Conservation (phyloP, 2,329 filamentous ascomycete genomes). For the Fusarium sp. region DNA sequence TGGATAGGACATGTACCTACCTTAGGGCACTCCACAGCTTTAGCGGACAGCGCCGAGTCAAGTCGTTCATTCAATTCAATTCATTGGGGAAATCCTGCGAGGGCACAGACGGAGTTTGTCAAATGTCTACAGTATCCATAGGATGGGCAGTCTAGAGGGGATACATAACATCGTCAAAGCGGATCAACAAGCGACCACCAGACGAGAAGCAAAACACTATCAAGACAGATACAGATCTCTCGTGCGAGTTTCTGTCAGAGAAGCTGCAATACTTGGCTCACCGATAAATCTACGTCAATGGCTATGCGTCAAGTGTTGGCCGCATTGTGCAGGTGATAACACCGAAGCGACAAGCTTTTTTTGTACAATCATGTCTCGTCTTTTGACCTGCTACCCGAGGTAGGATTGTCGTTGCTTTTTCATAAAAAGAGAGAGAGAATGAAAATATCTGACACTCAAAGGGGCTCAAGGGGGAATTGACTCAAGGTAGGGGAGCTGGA, state of each 20-base stretch:
- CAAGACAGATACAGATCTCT: not conserved
- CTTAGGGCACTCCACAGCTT: slow-evolving; percentile 36
- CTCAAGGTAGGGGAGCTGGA: slow-evolving; percentile 8
- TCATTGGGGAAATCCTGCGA: slow-evolving; percentile 25
- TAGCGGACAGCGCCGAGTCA: slow-evolving; percentile 44
- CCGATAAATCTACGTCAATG: slow-evolving; percentile 29
- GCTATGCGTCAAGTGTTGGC: slow-evolving; percentile 12
- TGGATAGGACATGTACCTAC: not conserved
- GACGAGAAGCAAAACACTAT: not conserved
- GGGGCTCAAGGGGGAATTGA: slow-evolving; percentile 12
- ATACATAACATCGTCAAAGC: slow-evolving; percentile 6
- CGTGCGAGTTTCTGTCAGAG: not conserved
- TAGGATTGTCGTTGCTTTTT: slow-evolving; percentile 17
- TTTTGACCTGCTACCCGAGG: slow-evolving; percentile 19
- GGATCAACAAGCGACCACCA: slow-evolving; percentile 5
- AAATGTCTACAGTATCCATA: not conserved
- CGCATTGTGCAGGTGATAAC: slow-evolving; percentile 29
- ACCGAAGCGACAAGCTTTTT: slow-evolving; percentile 26
- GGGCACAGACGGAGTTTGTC: slow-evolving; percentile 30
- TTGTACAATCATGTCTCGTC: slow-evolving; percentile 3
- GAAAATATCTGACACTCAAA: not conserved
- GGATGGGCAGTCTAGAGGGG: not conserved
- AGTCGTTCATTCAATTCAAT: slow-evolving; percentile 17
- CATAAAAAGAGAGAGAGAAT: not conserved
- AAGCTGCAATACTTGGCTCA: slow-evolving; percentile 8